These are phyloP conservation scores for Hypoxylon sp. DNA, from an alignment of 2,329 filamentous ascomycete genomes.

Conservation along the genomic window DNA sequence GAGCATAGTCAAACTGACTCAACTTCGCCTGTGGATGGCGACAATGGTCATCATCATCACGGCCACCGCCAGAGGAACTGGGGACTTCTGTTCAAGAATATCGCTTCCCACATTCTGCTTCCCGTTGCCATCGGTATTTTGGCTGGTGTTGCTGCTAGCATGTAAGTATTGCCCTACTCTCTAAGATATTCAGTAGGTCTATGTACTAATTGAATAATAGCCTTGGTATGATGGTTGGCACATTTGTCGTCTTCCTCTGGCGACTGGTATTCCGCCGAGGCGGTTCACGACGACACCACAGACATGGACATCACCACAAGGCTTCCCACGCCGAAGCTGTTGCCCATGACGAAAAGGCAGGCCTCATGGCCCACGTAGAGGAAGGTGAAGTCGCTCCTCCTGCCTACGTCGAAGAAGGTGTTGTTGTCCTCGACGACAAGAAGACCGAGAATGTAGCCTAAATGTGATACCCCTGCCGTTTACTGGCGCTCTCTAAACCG, in stretches of 20 bases:
- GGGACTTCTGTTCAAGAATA: conserved; percentile 65
- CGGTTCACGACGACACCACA: conserved; percentile 52
- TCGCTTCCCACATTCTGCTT: conserved; percentile 73
- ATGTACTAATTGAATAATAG: conserved; percentile 54
- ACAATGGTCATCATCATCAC: conserved; percentile 44
- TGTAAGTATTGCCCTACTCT: conserved; percentile 61
- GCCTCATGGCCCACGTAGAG: conserved; percentile 60
- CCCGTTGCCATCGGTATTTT: conserved; percentile 77
- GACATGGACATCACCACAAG: conserved; percentile 54
- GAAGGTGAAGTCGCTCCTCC: conserved; percentile 50
- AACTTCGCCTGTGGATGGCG: conserved; percentile 44
- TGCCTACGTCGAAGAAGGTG: conserved; percentile 48
- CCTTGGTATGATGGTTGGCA: conserved; percentile 75
- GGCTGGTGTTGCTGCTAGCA: conserved; percentile 75
- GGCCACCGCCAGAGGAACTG: conserved; percentile 55
- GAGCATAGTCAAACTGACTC: conserved; percentile 2
- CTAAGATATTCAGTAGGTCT: neutral
- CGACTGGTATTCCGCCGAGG: conserved; percentile 66
- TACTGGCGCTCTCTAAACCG: conserved; percentile 1
- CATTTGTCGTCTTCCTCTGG: conserved; percentile 70
- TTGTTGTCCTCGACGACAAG: conserved; percentile 46
- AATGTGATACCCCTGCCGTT: conserved; percentile 36
- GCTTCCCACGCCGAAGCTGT: conserved; percentile 55
- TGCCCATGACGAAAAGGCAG: conserved; percentile 63
- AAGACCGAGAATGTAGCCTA: conserved; percentile 50